These are phyloP conservation scores for Pyrus bretschneideri DNA, from an alignment of 306 rosid genomes.

Conservation along the genomic window DNA sequence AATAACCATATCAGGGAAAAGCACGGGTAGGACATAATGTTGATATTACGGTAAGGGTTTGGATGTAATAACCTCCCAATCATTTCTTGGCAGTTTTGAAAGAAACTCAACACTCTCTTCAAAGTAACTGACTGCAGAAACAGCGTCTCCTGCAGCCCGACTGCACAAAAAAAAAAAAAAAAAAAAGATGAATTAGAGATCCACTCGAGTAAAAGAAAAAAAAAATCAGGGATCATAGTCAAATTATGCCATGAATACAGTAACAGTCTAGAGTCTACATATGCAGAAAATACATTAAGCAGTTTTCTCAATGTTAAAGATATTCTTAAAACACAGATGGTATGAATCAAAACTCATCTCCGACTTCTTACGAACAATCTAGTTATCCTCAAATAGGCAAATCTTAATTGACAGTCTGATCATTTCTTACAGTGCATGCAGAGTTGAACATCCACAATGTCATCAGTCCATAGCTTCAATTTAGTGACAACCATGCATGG, in stretches of 20 bases:
- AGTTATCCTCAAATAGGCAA: background rate
- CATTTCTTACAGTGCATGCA: background rate
- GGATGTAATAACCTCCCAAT: constrained; percentile 56
- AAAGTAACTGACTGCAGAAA: constrained; percentile 67
- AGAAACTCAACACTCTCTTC: constrained; percentile 87
- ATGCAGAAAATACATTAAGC: background rate
- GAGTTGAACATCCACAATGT: background rate
- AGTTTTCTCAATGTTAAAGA: background rate
- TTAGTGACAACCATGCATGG: background rate
- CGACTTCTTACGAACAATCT: background rate
- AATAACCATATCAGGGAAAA: background rate
- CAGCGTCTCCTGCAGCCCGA: constrained; percentile 80
- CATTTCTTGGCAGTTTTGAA: constrained; percentile 71
- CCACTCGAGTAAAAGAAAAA: constrained; percentile 8
- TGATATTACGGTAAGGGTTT: constrained; percentile 11
- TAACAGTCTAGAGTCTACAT: background rate
- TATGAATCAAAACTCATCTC: background rate
- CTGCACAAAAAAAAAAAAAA: constrained; percentile 34
- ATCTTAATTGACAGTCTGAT: background rate
- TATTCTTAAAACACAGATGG: background rate
- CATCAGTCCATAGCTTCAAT: background rate
- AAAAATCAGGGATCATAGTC: background rate
- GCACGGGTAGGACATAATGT: background rate
- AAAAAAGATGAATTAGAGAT: background rate
- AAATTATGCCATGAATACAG: background rate